These are phyloP conservation scores for Solanum phureja DNA, from an alignment of 257 asterid genomes.

Conservation along the genomic window DNA sequence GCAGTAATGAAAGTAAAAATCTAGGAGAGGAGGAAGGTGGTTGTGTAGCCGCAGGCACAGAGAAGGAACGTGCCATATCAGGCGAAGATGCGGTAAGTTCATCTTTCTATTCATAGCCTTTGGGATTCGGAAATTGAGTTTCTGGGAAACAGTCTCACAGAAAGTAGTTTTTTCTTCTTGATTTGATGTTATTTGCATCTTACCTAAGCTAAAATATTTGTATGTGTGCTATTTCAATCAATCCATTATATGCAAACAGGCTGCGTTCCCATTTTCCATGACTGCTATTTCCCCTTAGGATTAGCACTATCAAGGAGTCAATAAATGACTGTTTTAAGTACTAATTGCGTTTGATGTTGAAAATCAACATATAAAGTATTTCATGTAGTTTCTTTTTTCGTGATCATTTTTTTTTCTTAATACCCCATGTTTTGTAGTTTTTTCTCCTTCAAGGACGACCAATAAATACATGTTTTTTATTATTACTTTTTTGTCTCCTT, in stretches of 20 bases:
- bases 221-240: not conserved
- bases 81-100: conserved; percentile 42
- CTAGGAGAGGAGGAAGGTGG: conserved; percentile 32
- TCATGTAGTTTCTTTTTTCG: not conserved
- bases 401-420: not conserved
- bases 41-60: conserved; percentile 31
- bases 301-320: not conserved
- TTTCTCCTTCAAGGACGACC: not conserved
- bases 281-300: not conserved
- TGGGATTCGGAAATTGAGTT: not conserved
- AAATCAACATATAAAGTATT: not conserved
- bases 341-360: not conserved
- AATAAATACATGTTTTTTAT: not conserved
- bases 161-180: not conserved
- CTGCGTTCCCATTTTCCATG: not conserved
- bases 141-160: not conserved
- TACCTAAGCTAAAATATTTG: not conserved
- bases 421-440: not conserved
- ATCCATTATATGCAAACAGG: not conserved
- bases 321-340: not conserved
- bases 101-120: not conserved
- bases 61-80: conserved; percentile 39
- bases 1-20: not conserved
- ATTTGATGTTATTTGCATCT: not conserved
- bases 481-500: not conserved